Percentiles rank a stretch among this genome's conserved stretches.
Evolutionary conservation across 2,329 filamentous ascomycete genomes (phyloP).

Genomic region (Talaromyces sp.): DNA sequence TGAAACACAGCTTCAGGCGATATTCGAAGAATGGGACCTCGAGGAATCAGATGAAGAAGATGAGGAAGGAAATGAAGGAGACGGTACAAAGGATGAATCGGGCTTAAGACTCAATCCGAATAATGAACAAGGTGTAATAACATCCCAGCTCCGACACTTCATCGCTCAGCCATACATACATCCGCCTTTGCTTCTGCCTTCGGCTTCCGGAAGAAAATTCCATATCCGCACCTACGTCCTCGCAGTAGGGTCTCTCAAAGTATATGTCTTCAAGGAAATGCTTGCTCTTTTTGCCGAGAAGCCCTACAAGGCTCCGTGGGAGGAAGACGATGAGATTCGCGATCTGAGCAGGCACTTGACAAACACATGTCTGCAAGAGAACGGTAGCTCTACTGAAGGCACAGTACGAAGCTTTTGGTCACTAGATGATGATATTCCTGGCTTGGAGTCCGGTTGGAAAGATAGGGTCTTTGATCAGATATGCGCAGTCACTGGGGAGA

Average conservation of each 20-base stretch:
- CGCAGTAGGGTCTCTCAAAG: constrained; percentile 69
- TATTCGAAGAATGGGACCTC: constrained; percentile 90
- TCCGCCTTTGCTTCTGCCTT: constrained; percentile 70
- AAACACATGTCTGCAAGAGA: constrained; percentile 86
- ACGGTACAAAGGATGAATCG: constrained; percentile 24
- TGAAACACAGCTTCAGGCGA: constrained; percentile 74
- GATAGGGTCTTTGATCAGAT: constrained; percentile 70
- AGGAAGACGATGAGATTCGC: constrained; percentile 38
- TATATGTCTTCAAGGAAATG: constrained; percentile 88
- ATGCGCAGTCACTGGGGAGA: constrained; percentile 65
- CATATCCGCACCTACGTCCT: constrained; percentile 92
- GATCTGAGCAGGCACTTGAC: constrained; percentile 78
- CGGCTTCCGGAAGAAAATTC: constrained; percentile 72
- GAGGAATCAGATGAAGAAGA: constrained; percentile 53
- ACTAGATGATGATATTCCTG: constrained; percentile 47
- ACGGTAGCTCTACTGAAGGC: constrained; percentile 52
- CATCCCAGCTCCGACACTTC: constrained; percentile 92
- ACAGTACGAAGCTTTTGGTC: constrained; percentile 74
- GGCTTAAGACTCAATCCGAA: constrained; percentile 20
- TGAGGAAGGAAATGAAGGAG: constrained; percentile 39
- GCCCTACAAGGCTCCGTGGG: constrained; percentile 63
- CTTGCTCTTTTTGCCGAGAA: constrained; percentile 84
- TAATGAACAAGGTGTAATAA: constrained; percentile 60
- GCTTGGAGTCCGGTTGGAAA: constrained; percentile 46
- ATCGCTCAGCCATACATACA: constrained; percentile 93